Percentiles rank a stretch among this genome's conserved stretches.
phyloP scores from a whole-genome alignment of 805 yeast genomes.

The Candida golubevii region DNA sequence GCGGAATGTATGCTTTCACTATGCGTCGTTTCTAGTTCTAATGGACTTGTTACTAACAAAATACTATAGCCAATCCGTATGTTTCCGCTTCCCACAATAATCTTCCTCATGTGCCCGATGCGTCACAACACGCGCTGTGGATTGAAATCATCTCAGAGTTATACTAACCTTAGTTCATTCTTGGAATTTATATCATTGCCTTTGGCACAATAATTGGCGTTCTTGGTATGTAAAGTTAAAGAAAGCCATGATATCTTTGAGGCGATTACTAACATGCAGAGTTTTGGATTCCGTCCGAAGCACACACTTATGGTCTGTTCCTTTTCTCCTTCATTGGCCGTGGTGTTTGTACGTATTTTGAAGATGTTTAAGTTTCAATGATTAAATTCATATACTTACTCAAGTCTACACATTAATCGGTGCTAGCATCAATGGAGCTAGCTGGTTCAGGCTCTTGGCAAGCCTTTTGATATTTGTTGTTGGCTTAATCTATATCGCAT shows the following conservation, averaged over 20 bases:
- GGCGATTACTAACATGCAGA: conserved; percentile 29
- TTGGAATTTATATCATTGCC: conserved; percentile 54
- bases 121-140: too few relatives aligned
- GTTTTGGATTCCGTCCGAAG: conserved; percentile 52
- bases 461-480: conserved; percentile 54
- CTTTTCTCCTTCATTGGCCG: conserved; percentile 72
- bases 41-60: too few relatives aligned
- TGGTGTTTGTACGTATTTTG: conserved; percentile 51
- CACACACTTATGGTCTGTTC: conserved; percentile 63
- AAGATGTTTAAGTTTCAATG: not conserved
- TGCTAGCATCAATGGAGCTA: conserved; percentile 43
- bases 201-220: conserved; percentile 53
- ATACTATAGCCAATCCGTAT: conserved; percentile 28
- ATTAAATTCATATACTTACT: conserved; percentile 19
- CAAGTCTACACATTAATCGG: conserved; percentile 37
- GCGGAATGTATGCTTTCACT: conserved; percentile 41
- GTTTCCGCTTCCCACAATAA: conserved; percentile 10
- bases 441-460: conserved; percentile 52
- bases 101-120: too few relatives aligned
- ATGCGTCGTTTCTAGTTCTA: not conserved
- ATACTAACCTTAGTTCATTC: conserved; percentile 42
- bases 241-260: not conserved
- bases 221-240: conserved; percentile 33
- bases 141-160: too few relatives aligned
- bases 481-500: conserved; percentile 55